Conservation (phyloP, 768 basidiomycete species). For the Tubosaeta sp. region DNA sequence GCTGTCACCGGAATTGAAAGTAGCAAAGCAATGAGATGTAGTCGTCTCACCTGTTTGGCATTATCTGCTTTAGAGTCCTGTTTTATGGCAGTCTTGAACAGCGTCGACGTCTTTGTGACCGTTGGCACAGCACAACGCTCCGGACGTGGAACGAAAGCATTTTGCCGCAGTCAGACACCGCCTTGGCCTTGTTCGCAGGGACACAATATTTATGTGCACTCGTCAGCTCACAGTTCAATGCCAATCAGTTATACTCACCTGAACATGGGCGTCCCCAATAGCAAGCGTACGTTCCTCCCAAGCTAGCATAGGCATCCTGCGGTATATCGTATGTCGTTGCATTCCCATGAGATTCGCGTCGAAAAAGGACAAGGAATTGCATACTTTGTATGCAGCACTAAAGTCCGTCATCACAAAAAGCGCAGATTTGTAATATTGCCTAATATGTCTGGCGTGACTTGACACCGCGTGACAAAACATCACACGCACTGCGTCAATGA, state of each 20-base stretch:
- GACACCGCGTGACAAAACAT: too few relatives aligned
- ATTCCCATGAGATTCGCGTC: not conserved
- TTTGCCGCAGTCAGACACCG: slow-evolving; percentile 84
- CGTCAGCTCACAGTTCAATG: slow-evolving; percentile 2
- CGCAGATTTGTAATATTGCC: too few relatives aligned
- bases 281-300: slow-evolving; percentile 89
- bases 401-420: too few relatives aligned
- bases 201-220: slow-evolving; percentile 66
- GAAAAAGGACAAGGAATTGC: slow-evolving; percentile 4
- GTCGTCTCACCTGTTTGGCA: slow-evolving; percentile 61
- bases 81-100: slow-evolving; percentile 89
- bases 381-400: slow-evolving; percentile 81
- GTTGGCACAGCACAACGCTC: slow-evolving; percentile 77
- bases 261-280: slow-evolving; percentile 92
- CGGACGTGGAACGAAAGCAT: slow-evolving; percentile 92
- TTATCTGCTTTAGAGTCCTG: slow-evolving; percentile 98
- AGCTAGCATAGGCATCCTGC: slow-evolving; percentile 93
- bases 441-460: too few relatives aligned
- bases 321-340: slow-evolving; percentile 87
- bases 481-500: too few relatives aligned
- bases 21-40: not conserved
- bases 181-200: slow-evolving; percentile 71
- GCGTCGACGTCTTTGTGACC: slow-evolving; percentile 73
- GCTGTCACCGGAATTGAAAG: slow-evolving; percentile 33
- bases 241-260: slow-evolving; percentile 45